Evolutionary conservation across 2,329 filamentous ascomycete genomes (phyloP), one percentile per base, ranked within the genome.

Genomic region (Colletotrichum musicola): DNA sequence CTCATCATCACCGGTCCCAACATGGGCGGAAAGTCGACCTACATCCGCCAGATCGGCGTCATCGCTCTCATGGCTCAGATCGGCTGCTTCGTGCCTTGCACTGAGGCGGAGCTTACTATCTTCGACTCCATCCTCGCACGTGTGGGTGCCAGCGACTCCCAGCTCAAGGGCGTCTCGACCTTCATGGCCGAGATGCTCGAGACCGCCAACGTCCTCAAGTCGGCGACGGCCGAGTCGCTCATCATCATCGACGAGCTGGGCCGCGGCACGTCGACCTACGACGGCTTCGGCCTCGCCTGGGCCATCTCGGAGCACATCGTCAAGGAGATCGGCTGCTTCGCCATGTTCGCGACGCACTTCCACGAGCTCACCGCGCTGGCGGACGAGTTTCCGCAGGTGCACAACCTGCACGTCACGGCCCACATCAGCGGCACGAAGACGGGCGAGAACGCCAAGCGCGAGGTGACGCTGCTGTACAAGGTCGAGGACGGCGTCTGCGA

Each of bases 141-240:
- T 74, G 96, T 99, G 0, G 96, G 97, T 49, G 97, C 96, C 6
- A 96, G 93, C 74, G 97, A 99, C 81, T 97, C 93, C 6, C 96
- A 98, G 80, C 91, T 99, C 71, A 98, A 98, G 81, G 96, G 96
- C 42, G 96, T 99, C 2, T 97, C 94, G 4, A 99, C 96, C 0
- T 99, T 99, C 80, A 99, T 99, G 97, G 96, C 96, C 1, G 96
- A 99, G 82, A 99, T 99, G 96, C 88, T 99, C 22, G 96, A 99
- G 79, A 99, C 96, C 1, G 94, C 96, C 73, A 98, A 98, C 78
- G 99, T 99, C 72, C 90, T 99, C 76, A 98, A 98, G 82, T 97
- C 94, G 0, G 96, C 96, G 2, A 99, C 96, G 0, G 90, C 92
- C 38, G 96, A 99, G 78, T 97, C 94, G 4, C 88, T 99, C 61